These are phyloP conservation scores for Candida chilensis DNA, from an alignment of 805 yeast genomes.

Conservation along the genomic window DNA sequence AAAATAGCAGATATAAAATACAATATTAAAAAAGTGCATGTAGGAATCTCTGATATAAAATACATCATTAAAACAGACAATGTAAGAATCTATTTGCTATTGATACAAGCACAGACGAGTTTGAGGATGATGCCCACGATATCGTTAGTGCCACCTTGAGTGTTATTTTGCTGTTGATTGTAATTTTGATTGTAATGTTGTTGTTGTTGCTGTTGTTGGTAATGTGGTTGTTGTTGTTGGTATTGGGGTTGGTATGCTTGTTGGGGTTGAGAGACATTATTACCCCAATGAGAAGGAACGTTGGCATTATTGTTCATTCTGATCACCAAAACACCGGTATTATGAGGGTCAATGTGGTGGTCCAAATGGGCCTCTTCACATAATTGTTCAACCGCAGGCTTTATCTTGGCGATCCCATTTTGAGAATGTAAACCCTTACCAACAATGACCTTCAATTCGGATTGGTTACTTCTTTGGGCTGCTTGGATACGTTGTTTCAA, in stretches of 20 bases:
- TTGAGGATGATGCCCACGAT: constrained; percentile 19
- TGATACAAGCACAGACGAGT: constrained; percentile 21
- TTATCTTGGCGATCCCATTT: constrained; percentile 75
- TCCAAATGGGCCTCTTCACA: constrained; percentile 59
- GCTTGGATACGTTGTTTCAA: constrained; percentile 67
- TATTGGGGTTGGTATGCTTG: constrained; percentile 13
- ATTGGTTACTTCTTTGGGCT: constrained; percentile 45
- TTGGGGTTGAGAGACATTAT: constrained; percentile 10
- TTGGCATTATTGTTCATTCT: constrained; percentile 31
- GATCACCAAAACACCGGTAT: constrained; percentile 74
- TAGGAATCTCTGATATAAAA: too few relatives aligned
- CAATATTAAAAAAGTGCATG: too few relatives aligned
- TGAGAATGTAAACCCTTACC: constrained; percentile 88
- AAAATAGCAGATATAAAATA: too few relatives aligned
- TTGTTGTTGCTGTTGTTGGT: constrained; percentile 12
- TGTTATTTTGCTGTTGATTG: constrained; percentile 6
- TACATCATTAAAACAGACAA: too few relatives aligned
- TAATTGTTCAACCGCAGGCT: constrained; percentile 79
- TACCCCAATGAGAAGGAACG: constrained; percentile 23
- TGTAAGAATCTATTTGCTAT: constrained; percentile 5
- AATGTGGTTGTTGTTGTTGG: constrained; percentile 9
- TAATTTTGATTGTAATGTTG: constrained; percentile 2
- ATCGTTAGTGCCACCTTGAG: constrained; percentile 14
- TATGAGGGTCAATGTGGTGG: constrained; percentile 56
- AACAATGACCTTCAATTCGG: constrained; percentile 70